Evolutionary conservation across 805 yeast species (phyloP), one percentile per base, ranked within the genome.

Genomic region (Cyberlindnera samutprakarnensis): DNA sequence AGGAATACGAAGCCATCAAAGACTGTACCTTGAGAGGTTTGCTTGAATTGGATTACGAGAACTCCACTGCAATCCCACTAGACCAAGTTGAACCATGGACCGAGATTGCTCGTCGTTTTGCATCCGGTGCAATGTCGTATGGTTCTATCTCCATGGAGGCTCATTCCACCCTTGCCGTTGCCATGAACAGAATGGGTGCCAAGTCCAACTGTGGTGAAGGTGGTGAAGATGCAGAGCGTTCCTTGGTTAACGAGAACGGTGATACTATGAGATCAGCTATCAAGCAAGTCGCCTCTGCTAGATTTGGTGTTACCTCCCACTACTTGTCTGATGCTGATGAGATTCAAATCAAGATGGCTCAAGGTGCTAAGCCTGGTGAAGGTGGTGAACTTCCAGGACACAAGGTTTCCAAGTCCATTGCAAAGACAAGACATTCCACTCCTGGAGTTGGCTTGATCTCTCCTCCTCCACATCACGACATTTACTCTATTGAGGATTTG

Each of bases 51-150:
- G 96, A 92, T 61, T 86, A 63, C 53, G 82, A 75, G 27, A 57
- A 54, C 43, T 70, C 86, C 1, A 68, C 66, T 4, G 72, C 88
- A 5, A 92, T 90, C 33, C 96, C 98, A 36, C 64, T 90, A 41
- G 98, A 90, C 53, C 97, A 92, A 64, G 98, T 90, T 46, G 98
- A 90, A 66, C 98, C 98, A 27, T 90, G 98, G 98, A 92, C 97
- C 23, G 98, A 90, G 59, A 90, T 90, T 57, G 98, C 88, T 21
- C 78, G 96, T 50, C 75, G 98, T 51, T 92, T 92, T 57, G 88
- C 88, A 43, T 88, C 98, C n/a, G 98, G 98, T 65, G 98, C 98
- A 32, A 90, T 90, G 98, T 88, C 96, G 2, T 90, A 92, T 54
- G 98, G 98, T 54, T 90, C 97, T 30, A 90, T 90, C 54, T 90